These are phyloP conservation scores for Ceratocystis smalleyi DNA, from an alignment of 2,329 filamentous ascomycete genomes.

Conservation along the genomic window DNA sequence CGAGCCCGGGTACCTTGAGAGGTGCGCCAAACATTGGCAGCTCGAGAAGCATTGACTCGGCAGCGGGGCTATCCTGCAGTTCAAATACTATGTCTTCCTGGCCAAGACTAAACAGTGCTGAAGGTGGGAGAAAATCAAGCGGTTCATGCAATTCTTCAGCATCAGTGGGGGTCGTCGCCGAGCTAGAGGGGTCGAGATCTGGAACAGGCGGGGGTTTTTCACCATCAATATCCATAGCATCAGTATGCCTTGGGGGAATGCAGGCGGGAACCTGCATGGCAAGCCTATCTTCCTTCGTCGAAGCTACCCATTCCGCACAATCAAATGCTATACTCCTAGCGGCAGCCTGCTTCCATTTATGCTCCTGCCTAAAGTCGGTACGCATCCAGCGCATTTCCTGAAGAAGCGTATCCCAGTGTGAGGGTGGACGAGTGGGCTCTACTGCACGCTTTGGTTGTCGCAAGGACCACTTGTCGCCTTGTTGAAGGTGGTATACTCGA, in stretches of 20 bases:
- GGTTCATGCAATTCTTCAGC: constrained; percentile 26
- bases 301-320: constrained; percentile 67
- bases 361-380: constrained; percentile 84
- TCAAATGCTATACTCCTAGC: constrained; percentile 67
- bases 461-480: constrained; percentile 81
- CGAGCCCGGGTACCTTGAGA: constrained; percentile 41
- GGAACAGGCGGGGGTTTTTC: constrained; percentile 28
- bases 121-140: constrained; percentile 44
- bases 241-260: constrained; percentile 27
- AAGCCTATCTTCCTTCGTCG: constrained; percentile 46
- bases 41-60: constrained; percentile 64
- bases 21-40: constrained; percentile 63
- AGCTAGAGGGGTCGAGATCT: constrained; percentile 10
- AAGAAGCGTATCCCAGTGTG: constrained; percentile 74
- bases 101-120: constrained; percentile 68
- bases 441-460: constrained; percentile 71
- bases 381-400: constrained; percentile 97
- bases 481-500: constrained; percentile 78
- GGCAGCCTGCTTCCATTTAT: constrained; percentile 78
- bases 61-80: constrained; percentile 55
- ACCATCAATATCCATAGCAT: constrained; percentile 26
- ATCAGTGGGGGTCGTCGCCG: constrained; percentile 18
- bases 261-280: constrained; percentile 50
- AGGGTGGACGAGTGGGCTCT: constrained; percentile 61
- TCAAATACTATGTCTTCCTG: constrained; percentile 70